Percentiles rank a stretch among this genome's conserved stretches.
Conservation (phyloP, 176 grass and related monocot genomes). For the Canna indica region DNA sequence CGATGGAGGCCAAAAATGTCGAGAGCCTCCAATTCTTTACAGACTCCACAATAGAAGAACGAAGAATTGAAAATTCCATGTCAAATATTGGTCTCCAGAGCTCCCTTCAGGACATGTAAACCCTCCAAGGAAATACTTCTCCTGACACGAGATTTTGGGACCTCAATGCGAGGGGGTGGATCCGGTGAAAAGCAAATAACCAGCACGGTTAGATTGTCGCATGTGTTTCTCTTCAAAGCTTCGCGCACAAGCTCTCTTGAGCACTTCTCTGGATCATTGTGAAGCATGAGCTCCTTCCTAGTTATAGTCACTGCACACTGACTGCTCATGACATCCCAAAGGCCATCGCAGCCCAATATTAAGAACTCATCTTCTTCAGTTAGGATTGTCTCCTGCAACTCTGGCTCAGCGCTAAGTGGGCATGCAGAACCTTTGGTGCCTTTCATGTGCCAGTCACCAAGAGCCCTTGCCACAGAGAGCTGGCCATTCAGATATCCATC, state of each 20-base stretch:
- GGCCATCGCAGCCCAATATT: constrained; percentile 82
- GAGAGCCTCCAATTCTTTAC: background rate
- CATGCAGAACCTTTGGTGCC: constrained; percentile 53
- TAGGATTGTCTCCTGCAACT: constrained; percentile 65
- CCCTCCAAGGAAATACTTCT: constrained; percentile 92
- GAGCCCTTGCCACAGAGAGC: constrained; percentile 72
- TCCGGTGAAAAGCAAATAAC: constrained; percentile 72
- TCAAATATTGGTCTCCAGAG: constrained; percentile 57
- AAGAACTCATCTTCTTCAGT: constrained; percentile 84
- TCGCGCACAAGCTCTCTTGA: constrained; percentile 63
- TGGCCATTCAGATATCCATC: constrained; percentile 88
- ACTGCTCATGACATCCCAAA: constrained; percentile 98
- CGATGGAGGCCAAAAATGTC: background rate
- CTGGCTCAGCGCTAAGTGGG: constrained; percentile 74
- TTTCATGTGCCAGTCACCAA: constrained; percentile 97
- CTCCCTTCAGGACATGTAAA: constrained; percentile 60
- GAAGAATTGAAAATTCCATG: no score
- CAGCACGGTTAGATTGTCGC: constrained; percentile 72
- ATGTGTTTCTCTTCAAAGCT: constrained; percentile 57
- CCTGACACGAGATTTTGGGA: constrained; percentile 64
- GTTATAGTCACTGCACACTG: constrained; percentile 79
- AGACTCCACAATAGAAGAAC: no score
- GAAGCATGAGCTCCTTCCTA: constrained; percentile 60
- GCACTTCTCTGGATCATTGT: constrained; percentile 67
- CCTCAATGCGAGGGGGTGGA: constrained; percentile 72